Percentiles rank a stretch among this genome's conserved stretches.
These are phyloP conservation scores for Daldinia concentrica DNA, from an alignment of 495 filamentous ascomycete genomes.

Conservation along the genomic window DNA sequence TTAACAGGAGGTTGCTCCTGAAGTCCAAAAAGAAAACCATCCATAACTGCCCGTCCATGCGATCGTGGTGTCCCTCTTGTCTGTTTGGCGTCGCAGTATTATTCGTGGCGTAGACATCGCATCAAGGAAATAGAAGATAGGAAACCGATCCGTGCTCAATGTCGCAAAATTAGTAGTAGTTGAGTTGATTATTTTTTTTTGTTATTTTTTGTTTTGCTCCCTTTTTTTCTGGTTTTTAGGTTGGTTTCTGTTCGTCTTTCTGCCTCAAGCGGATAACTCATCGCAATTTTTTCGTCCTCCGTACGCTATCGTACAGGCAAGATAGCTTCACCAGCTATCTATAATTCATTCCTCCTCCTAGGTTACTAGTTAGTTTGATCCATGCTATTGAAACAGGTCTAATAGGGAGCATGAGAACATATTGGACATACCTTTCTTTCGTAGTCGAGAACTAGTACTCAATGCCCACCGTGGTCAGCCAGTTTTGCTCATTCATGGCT, in stretches of 20 bases:
- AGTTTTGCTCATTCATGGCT: slow-evolving; percentile 32
- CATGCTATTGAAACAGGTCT: background rate
- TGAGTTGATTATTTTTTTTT: background rate
- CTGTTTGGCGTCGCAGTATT: background rate
- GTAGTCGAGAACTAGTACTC: slow-evolving; percentile 20
- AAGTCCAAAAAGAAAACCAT: background rate
- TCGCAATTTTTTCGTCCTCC: background rate
- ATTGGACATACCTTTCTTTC: slow-evolving; percentile 9
- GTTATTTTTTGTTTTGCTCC: background rate
- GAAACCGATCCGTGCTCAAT: background rate
- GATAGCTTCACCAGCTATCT: background rate
- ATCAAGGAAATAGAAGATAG: background rate
- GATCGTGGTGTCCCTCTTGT: background rate
- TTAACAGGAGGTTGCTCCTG: background rate
- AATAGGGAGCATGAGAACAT: background rate
- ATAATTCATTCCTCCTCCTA: background rate
- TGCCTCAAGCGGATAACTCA: background rate
- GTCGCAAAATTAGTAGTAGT: background rate
- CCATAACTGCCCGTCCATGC: background rate
- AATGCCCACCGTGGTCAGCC: slow-evolving; percentile 31
- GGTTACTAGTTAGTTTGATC: background rate
- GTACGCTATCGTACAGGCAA: background rate
- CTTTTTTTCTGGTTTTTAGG: background rate
- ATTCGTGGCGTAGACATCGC: background rate
- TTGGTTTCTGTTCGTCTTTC: background rate